Percentiles rank a stretch among this genome's conserved stretches.
These are phyloP conservation scores for Salix suchowensis DNA, from an alignment of 345 rosid genomes.

Conservation along the genomic window DNA sequence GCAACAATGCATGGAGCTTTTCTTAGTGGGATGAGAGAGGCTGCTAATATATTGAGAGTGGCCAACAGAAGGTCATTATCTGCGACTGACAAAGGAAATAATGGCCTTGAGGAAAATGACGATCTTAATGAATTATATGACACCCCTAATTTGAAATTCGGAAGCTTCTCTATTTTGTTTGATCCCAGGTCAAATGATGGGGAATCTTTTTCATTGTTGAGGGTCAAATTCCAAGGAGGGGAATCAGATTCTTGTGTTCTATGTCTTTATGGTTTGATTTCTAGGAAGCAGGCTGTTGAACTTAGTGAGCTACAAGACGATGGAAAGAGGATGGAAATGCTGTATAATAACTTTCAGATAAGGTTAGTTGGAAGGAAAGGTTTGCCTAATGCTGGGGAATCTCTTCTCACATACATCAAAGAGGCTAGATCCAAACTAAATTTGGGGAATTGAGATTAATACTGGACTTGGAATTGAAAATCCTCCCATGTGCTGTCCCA, in stretches of 20 bases:
- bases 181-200: constrained; percentile 48
- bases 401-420: constrained; percentile 48
- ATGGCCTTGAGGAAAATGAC: constrained; percentile 24
- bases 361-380: constrained; percentile 46
- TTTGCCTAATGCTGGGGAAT: constrained; percentile 41
- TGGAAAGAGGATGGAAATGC: constrained; percentile 37
- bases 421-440: constrained; percentile 35
- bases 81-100: constrained; percentile 21
- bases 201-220: constrained; percentile 46
- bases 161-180: constrained; percentile 52
- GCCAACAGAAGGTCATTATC: constrained; percentile 53
- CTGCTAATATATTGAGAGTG: constrained; percentile 75
- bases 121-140: constrained; percentile 42
- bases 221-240: constrained; percentile 35
- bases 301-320: constrained; percentile 50
- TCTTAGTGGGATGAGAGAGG: constrained; percentile 97
- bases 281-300: constrained; percentile 49
- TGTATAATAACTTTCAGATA: constrained; percentile 35
- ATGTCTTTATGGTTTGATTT: constrained; percentile 49
- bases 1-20: constrained; percentile 99
- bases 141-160: constrained; percentile 49
- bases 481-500: neutral
- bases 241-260: constrained; percentile 21
- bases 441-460: constrained; percentile 2
- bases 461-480: neutral